Evolutionary conservation across 2,329 filamentous ascomycete genomes (phyloP).

Genomic region (Mollisia scopiformis): DNA sequence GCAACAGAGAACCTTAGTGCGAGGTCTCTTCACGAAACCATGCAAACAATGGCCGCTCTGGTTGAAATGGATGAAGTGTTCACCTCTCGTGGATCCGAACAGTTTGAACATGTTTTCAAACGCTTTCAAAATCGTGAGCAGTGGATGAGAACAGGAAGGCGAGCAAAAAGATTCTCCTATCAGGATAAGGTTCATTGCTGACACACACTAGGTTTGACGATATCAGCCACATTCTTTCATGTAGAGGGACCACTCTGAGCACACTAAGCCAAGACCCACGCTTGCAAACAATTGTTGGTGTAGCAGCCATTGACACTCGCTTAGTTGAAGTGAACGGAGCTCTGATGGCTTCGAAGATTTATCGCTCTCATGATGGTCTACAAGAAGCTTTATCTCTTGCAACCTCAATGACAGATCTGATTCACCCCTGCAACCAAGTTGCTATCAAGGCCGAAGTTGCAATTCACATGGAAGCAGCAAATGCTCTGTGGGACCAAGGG

Average conservation of each 20-base stretch:
- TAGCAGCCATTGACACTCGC: slow-evolving; percentile 66
- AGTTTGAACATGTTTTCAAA: slow-evolving; percentile 64
- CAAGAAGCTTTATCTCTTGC: slow-evolving; percentile 88
- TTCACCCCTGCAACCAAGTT: slow-evolving; percentile 68
- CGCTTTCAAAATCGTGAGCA: slow-evolving; percentile 66
- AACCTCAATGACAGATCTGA: slow-evolving; percentile 79
- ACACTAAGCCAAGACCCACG: slow-evolving; percentile 72
- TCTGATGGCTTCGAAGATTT: slow-evolving; percentile 73
- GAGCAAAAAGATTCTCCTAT: slow-evolving; percentile 39
- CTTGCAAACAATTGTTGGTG: slow-evolving; percentile 61
- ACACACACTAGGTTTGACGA: slow-evolving; percentile 66
- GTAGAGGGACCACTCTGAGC: slow-evolving; percentile 80
- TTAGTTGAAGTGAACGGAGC: slow-evolving; percentile 78
- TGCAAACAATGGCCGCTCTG: slow-evolving; percentile 71
- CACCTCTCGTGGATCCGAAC: slow-evolving; percentile 57
- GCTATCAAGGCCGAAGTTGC: slow-evolving; percentile 78
- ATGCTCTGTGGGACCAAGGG: slow-evolving; percentile 91
- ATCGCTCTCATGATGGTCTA: slow-evolving; percentile 76
- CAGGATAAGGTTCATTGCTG: slow-evolving; percentile 12
- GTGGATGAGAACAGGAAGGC: slow-evolving; percentile 87
- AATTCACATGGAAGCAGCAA: slow-evolving; percentile 81
- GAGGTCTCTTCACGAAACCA: slow-evolving; percentile 53
- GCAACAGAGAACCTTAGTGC: slow-evolving; percentile 51
- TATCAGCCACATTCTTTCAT: slow-evolving; percentile 79
- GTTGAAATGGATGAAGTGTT: slow-evolving; percentile 83